Percentiles rank a stretch among this genome's conserved stretches.
Evolutionary conservation across 2,329 filamentous ascomycete species (phyloP).

Genomic region (Ophiostoma himal-ulmi): DNA sequence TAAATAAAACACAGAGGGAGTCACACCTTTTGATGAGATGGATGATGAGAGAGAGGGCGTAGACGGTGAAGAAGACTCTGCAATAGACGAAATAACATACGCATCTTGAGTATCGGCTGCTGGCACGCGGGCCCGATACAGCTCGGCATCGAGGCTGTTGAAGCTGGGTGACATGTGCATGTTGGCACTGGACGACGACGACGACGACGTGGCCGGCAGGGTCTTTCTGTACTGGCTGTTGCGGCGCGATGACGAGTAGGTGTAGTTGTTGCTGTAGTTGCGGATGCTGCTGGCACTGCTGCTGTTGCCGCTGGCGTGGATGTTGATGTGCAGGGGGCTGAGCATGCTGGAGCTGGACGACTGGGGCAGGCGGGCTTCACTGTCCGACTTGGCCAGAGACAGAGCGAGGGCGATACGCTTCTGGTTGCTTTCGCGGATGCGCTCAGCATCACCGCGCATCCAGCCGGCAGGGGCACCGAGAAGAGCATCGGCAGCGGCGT

Average conservation of each 20-base stretch:
- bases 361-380: background rate
- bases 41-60: background rate
- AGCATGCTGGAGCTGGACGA: constrained; percentile 16
- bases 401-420: constrained; percentile 42
- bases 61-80: background rate
- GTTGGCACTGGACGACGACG: constrained; percentile 23
- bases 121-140: constrained; percentile 11
- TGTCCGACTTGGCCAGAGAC: background rate
- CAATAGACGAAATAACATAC: constrained; percentile 5
- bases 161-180: constrained; percentile 24
- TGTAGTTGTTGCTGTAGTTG: background rate
- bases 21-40: constrained; percentile 1
- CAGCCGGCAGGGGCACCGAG: constrained; percentile 48
- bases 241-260: constrained; percentile 6
- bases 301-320: constrained; percentile 17
- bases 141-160: constrained; percentile 25
- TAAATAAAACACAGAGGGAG: background rate
- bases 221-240: constrained; percentile 12
- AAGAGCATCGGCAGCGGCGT: constrained; percentile 55
- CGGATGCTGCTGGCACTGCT: constrained; percentile 15
- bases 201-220: constrained; percentile 4
- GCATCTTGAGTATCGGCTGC: background rate
- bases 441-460: constrained; percentile 42
- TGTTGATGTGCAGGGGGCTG: constrained; percentile 24
- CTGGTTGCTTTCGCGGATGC: constrained; percentile 47